Conservation (phyloP, 2,329 filamentous ascomycete species). For the Cercospora sp. region DNA sequence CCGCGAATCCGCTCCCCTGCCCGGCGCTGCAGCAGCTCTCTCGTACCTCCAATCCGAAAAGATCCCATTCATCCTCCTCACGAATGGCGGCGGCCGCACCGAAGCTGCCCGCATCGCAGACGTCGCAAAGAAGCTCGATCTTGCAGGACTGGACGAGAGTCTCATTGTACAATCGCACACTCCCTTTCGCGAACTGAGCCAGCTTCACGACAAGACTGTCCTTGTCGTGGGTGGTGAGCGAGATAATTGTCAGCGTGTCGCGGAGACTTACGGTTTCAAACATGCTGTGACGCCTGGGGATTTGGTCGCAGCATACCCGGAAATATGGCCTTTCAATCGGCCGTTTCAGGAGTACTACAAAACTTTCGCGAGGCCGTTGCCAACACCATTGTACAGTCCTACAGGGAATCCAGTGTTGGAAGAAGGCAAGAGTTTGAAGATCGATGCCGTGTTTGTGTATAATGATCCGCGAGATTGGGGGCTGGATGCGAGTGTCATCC, state of each 20-base stretch:
- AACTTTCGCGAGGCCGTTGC: conserved; percentile 58
- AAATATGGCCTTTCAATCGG: conserved; percentile 80
- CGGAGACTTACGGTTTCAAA: conserved; percentile 55
- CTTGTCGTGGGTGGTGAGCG: conserved; percentile 51
- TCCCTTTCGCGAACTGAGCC: conserved; percentile 72
- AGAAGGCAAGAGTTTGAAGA: conserved; percentile 55
- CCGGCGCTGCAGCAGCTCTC: conserved; percentile 73
- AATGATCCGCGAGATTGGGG: conserved; percentile 97
- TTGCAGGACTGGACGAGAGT: conserved; percentile 60
- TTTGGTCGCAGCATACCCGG: conserved; percentile 70
- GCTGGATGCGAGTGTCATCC: conserved; percentile 79
- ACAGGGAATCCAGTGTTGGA: conserved; percentile 33
- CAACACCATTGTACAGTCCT: conserved; percentile 45
- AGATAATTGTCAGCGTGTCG: conserved; percentile 67
- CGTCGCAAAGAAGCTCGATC: conserved; percentile 64
- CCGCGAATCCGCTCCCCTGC: conserved; percentile 74
- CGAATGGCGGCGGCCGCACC: conserved; percentile 87
- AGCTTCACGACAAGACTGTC: conserved; percentile 56
- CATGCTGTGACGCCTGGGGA: conserved; percentile 84
- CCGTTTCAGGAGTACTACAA: conserved; percentile 64
- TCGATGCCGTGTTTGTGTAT: conserved; percentile 90
- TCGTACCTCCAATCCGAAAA: conserved; percentile 68
- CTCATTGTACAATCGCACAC: conserved; percentile 91
- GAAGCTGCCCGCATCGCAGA: conserved; percentile 73
- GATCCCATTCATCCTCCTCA: conserved; percentile 91